These are phyloP conservation scores for Chlorella sorokiniana DNA, from an alignment of 139 green algal species.

Conservation along the genomic window DNA sequence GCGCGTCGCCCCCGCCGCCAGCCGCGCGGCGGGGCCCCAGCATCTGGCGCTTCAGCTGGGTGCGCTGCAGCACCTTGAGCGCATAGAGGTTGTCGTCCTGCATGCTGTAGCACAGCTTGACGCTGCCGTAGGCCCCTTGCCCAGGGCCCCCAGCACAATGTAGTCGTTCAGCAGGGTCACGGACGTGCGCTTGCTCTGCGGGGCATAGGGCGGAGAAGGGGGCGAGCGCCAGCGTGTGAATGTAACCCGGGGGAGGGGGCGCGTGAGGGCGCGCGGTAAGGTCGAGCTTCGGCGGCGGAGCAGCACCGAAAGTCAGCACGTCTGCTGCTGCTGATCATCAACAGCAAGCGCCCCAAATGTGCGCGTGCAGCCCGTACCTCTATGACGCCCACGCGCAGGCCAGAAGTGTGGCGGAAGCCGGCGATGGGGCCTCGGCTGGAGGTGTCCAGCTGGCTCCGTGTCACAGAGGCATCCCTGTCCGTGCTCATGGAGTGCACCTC, in stretches of 20 bases:
- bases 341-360: no score
- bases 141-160: slow-evolving; percentile 82
- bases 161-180: slow-evolving; percentile 85
- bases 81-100: slow-evolving; percentile 81
- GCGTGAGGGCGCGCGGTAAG: no score
- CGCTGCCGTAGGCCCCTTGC: slow-evolving; percentile 78
- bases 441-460: no score
- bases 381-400: slow-evolving; percentile 33
- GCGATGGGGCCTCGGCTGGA: not conserved
- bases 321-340: no score
- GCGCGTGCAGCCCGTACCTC: slow-evolving; percentile 22
- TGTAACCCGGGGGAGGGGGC: no score
- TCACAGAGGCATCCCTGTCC: no score
- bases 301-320: no score
- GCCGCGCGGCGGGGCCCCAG: not conserved
- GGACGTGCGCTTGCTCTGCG: slow-evolving; percentile 22
- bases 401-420: slow-evolving; percentile 26
- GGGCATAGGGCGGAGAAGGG: no score
- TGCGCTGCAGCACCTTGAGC: slow-evolving; percentile 61
- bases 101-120: slow-evolving; percentile 87
- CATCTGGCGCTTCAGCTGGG: slow-evolving; percentile 30
- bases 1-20: no score
- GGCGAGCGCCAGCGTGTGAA: no score
- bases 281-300: no score
- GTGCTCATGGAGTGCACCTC: no score